Evolutionary conservation across 441 rosid species (phyloP).

Genomic region (Raphanus hybrid): DNA sequence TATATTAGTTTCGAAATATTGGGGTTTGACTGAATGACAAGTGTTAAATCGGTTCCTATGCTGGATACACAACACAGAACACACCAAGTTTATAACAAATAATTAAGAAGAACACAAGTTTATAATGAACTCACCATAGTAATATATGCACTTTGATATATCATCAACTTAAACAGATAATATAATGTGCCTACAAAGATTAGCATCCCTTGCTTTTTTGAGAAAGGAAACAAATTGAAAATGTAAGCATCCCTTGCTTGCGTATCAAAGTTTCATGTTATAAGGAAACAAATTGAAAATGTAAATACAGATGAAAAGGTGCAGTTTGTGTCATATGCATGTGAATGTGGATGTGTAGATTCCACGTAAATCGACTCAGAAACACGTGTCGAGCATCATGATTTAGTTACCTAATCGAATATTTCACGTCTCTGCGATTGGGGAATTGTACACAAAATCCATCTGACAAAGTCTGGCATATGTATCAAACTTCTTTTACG

Average conservation of each 20-base stretch:
- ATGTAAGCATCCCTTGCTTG: too few relatives aligned
- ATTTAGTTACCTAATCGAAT: conserved; percentile 34
- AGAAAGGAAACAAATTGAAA: too few relatives aligned
- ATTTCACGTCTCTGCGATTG: conserved; percentile 37
- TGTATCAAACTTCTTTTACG: conserved; percentile 5
- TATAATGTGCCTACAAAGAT: too few relatives aligned
- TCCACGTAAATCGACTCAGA: conserved; percentile 26
- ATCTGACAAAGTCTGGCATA: conserved; percentile 29
- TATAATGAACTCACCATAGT: too few relatives aligned
- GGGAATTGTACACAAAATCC: conserved; percentile 16
- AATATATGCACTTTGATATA: too few relatives aligned
- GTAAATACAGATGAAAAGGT: conserved; percentile 20
- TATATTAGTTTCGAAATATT: background rate
- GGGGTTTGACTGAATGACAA: conserved; percentile 7
- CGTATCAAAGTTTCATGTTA: too few relatives aligned
- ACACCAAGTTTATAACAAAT: background rate
- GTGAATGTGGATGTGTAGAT: conserved; percentile 25
- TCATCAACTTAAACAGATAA: too few relatives aligned
- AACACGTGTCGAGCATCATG: conserved; percentile 27
- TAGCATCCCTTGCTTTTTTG: too few relatives aligned
- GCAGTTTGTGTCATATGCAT: conserved; percentile 23
- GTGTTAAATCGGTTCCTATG: conserved; percentile 11
- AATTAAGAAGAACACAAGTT: too few relatives aligned
- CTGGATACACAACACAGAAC: background rate
- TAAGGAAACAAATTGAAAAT: too few relatives aligned